phyloP scores from a whole-genome alignment of 2,329 filamentous ascomycete genomes.

The Hymenoscyphus albidus region DNA sequence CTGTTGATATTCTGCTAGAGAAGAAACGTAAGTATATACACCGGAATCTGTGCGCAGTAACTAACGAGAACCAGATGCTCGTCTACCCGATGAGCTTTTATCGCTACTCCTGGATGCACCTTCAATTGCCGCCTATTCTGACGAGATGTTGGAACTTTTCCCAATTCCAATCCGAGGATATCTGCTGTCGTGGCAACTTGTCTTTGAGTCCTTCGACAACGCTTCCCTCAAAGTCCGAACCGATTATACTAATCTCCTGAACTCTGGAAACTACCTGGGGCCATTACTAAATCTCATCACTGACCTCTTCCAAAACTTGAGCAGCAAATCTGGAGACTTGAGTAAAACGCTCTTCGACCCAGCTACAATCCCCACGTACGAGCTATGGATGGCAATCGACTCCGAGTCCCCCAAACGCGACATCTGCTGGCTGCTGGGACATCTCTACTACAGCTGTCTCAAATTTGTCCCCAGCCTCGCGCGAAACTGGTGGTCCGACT shows the following conservation, averaged over 20 bases:
- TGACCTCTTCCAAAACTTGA: constrained; percentile 76
- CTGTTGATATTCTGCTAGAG: constrained; percentile 70
- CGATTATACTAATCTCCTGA: constrained; percentile 76
- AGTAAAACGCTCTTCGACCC: constrained; percentile 60
- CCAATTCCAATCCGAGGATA: constrained; percentile 72
- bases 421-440: constrained; percentile 77
- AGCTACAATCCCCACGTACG: constrained; percentile 53
- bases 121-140: constrained; percentile 61
- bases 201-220: constrained; percentile 79
- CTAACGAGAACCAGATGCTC: constrained; percentile 45
- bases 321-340: constrained; percentile 69
- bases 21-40: constrained; percentile 48
- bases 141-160: constrained; percentile 63
- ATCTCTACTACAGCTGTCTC: constrained; percentile 80
- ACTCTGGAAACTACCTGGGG: constrained; percentile 63
- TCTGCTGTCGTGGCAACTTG: constrained; percentile 80
- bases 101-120: constrained; percentile 79
- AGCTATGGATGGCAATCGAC: constrained; percentile 48
- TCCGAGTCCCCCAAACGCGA: constrained; percentile 65
- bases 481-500: constrained; percentile 79
- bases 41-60: background rate
- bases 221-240: constrained; percentile 78
- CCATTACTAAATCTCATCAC: constrained; percentile 76
- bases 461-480: constrained; percentile 74
- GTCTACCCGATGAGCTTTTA: constrained; percentile 77